Percentiles rank a stretch among this genome's conserved stretches.
Evolutionary conservation across 2,329 filamentous ascomycete species (phyloP).

Genomic region (Curvularia verruculosa): DNA sequence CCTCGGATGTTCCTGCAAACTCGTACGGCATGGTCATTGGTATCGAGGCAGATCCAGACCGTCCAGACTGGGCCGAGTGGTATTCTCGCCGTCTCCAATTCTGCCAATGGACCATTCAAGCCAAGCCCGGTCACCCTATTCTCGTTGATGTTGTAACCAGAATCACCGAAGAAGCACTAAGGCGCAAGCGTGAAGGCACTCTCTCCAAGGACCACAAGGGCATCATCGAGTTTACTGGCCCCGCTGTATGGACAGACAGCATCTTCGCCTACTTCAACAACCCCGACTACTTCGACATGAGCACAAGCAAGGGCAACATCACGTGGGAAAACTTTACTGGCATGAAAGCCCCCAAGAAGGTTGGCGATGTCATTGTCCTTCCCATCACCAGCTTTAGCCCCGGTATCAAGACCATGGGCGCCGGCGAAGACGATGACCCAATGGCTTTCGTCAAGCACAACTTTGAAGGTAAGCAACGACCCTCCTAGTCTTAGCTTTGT

Average conservation of each 20-base stretch:
- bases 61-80: constrained; percentile 91
- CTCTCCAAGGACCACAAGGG: constrained; percentile 71
- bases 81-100: constrained; percentile 97
- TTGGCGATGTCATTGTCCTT: constrained; percentile 90
- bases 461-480: constrained; percentile 77
- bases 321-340: constrained; percentile 89
- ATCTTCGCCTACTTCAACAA: constrained; percentile 96
- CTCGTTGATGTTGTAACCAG: constrained; percentile 84
- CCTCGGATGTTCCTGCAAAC: constrained; percentile 74
- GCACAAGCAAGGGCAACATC: constrained; percentile 71
- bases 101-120: constrained; percentile 98
- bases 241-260: constrained; percentile 90
- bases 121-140: constrained; percentile 91
- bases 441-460: constrained; percentile 98
- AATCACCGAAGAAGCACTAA: constrained; percentile 82
- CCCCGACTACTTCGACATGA: constrained; percentile 83
- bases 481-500: background rate
- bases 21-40: constrained; percentile 87
- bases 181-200: constrained; percentile 70
- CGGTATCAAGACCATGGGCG: constrained; percentile 90
- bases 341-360: constrained; percentile 80
- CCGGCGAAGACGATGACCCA: constrained; percentile 84
- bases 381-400: constrained; percentile 98
- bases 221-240: constrained; percentile 93
- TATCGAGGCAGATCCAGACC: constrained; percentile 94